Percentiles rank a stretch among this genome's conserved stretches.
Evolutionary conservation across 345 rosid species (phyloP).

Genomic region (Populus simonii): DNA sequence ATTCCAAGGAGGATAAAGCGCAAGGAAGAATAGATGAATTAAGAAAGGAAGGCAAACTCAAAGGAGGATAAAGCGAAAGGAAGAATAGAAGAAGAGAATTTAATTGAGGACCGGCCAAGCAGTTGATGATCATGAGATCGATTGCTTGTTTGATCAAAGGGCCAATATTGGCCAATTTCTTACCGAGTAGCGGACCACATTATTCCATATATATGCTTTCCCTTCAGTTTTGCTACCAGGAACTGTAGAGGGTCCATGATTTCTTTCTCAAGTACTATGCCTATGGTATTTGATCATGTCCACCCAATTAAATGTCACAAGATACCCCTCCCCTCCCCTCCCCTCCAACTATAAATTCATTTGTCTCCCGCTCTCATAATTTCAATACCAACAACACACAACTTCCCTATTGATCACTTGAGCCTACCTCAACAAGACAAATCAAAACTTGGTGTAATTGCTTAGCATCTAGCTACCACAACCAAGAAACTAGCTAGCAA

Average conservation of each 20-base stretch:
- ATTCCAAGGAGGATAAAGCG: too few species aligned
- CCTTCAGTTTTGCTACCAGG: neutral
- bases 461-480: neutral
- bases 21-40: too few species aligned
- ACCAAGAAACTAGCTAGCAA: neutral
- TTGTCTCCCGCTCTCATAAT: neutral
- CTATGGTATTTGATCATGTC: constrained; percentile 2
- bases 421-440: too few species aligned
- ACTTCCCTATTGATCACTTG: too few species aligned
- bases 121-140: too few species aligned
- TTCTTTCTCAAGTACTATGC: neutral
- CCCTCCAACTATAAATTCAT: constrained; percentile 4
- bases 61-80: neutral
- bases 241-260: neutral
- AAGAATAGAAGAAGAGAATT: neutral
- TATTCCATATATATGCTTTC: constrained; percentile 11
- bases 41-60: too few species aligned
- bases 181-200: constrained; percentile 9
- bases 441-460: too few species aligned
- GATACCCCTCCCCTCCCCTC: neutral
- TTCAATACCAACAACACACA: neutral
- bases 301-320: neutral
- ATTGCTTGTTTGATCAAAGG: too few species aligned
- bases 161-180: neutral
- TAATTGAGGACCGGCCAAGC: too few species aligned